These are phyloP conservation scores for Coniochaeta prunicola DNA, from an alignment of 2,329 filamentous ascomycete genomes.

Conservation along the genomic window DNA sequence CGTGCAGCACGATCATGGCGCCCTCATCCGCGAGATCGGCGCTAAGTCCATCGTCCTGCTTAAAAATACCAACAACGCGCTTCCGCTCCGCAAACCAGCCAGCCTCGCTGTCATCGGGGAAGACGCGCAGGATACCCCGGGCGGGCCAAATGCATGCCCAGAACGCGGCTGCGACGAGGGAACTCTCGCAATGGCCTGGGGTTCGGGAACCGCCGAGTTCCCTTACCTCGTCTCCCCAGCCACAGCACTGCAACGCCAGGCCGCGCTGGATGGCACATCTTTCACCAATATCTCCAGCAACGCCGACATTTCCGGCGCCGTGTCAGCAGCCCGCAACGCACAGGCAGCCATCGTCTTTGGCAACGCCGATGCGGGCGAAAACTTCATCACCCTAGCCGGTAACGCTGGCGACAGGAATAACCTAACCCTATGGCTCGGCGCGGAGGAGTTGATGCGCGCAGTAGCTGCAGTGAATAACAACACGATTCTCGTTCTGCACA, in stretches of 20 bases:
- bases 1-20: slow-evolving; percentile 43
- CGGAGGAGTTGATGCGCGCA: slow-evolving; percentile 62
- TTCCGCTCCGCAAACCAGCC: slow-evolving; percentile 37
- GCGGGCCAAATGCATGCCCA: slow-evolving; percentile 66
- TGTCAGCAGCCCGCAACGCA: slow-evolving; percentile 44
- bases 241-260: slow-evolving; percentile 42
- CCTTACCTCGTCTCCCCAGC: slow-evolving; percentile 71
- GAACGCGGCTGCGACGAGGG: slow-evolving; percentile 79
- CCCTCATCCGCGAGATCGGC: slow-evolving; percentile 42
- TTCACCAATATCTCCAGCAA: slow-evolving; percentile 38
- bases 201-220: slow-evolving; percentile 76
- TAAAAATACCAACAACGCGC: slow-evolving; percentile 55
- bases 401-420: slow-evolving; percentile 73
- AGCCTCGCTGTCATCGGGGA: slow-evolving; percentile 65
- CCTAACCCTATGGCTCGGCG: slow-evolving; percentile 65
- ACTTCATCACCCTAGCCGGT: slow-evolving; percentile 51
- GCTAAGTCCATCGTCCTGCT: slow-evolving; percentile 50
- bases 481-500: slow-evolving; percentile 47
- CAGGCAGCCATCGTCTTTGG: slow-evolving; percentile 79
- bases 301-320: slow-evolving; percentile 42
- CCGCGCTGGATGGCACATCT: slow-evolving; percentile 53
- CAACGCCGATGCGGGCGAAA: slow-evolving; percentile 76
- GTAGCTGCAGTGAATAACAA: slow-evolving; percentile 56
- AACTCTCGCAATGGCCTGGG: slow-evolving; percentile 79
- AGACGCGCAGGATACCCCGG: slow-evolving; percentile 53